Conservation (phyloP, 2,329 filamentous ascomycete species). For the Curvularia sp. region DNA sequence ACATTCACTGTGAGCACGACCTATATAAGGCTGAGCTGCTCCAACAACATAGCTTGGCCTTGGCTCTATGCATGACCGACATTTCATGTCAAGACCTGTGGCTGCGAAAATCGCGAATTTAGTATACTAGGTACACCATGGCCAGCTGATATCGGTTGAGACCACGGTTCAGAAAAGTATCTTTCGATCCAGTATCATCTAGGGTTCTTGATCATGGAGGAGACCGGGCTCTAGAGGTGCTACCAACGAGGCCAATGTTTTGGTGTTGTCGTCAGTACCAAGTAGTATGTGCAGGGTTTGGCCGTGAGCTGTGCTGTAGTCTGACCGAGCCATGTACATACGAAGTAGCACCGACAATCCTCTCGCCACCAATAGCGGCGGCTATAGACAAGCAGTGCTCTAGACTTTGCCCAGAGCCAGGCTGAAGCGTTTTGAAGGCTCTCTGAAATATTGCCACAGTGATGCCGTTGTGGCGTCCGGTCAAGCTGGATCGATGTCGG, state of each 20-base stretch:
- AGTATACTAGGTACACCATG: neutral
- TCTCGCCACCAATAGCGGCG: neutral
- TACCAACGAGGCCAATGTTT: constrained; percentile 36
- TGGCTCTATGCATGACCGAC: neutral
- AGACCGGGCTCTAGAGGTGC: constrained; percentile 37
- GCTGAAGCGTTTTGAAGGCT: too few relatives aligned
- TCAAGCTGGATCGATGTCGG: neutral
- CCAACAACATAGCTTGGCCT: constrained; percentile 3
- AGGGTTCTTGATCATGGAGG: constrained; percentile 17
- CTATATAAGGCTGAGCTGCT: neutral
- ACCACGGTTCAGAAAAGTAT: neutral
- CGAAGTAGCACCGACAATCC: neutral
- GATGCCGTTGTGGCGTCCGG: neutral
- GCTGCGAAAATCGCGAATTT: neutral
- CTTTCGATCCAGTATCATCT: neutral
- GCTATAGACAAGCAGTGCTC: neutral
- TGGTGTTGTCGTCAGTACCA: constrained; percentile 34
- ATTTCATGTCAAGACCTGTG: neutral
- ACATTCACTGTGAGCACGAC: neutral
- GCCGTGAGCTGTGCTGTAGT: neutral
- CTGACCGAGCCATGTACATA: neutral
- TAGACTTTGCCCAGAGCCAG: too few relatives aligned
- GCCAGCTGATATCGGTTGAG: neutral
- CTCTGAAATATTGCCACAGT: neutral
- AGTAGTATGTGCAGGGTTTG: constrained; percentile 1